A percentile compares a stretch with the other conserved stretches of the same genome.
Conservation (phyloP, 176 grass and related monocot genomes). For the maize (Zea mays) region DNA sequence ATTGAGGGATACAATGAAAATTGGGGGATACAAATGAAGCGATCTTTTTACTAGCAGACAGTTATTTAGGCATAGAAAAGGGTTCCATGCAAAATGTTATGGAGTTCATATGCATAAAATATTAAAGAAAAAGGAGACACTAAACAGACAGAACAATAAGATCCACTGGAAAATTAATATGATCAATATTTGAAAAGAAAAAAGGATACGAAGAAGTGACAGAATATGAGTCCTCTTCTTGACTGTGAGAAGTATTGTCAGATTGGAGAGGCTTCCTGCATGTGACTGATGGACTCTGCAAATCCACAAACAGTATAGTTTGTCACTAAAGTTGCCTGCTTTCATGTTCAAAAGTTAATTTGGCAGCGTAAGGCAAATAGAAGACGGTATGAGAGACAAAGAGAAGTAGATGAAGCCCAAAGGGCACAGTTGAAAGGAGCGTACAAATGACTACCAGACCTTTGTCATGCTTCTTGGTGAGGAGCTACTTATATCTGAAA, state of each 20-base stretch:
- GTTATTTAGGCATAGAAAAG: slow-evolving; percentile 10
- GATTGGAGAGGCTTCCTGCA: slow-evolving; percentile 60
- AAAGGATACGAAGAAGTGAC: slow-evolving; percentile 83
- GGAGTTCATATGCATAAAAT: neutral
- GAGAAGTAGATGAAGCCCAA: slow-evolving; percentile 18
- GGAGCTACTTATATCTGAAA: slow-evolving; percentile 42
- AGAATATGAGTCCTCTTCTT: slow-evolving; percentile 65
- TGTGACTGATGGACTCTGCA: slow-evolving; percentile 54
- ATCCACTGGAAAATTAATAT: slow-evolving; percentile 2
- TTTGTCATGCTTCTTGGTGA: slow-evolving; percentile 48
- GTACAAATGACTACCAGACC: slow-evolving; percentile 15
- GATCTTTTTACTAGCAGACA: neutral
- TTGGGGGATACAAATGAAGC: neutral
- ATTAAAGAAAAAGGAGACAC: neutral
- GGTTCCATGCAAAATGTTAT: neutral
- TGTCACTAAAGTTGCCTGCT: slow-evolving; percentile 30
- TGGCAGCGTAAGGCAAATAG: slow-evolving; percentile 3
- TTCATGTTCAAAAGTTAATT: slow-evolving; percentile 25
- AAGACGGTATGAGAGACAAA: neutral
- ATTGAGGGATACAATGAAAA: too few relatives aligned
- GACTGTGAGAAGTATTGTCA: slow-evolving; percentile 59
- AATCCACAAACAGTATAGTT: slow-evolving; percentile 19
- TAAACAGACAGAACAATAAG: slow-evolving; percentile 1
- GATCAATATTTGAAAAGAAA: neutral
- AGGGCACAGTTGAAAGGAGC: slow-evolving; percentile 22